Percentiles rank a stretch among this genome's conserved stretches.
Conservation (phyloP, 2,329 filamentous ascomycete genomes). For the Monosporascus sp. region DNA sequence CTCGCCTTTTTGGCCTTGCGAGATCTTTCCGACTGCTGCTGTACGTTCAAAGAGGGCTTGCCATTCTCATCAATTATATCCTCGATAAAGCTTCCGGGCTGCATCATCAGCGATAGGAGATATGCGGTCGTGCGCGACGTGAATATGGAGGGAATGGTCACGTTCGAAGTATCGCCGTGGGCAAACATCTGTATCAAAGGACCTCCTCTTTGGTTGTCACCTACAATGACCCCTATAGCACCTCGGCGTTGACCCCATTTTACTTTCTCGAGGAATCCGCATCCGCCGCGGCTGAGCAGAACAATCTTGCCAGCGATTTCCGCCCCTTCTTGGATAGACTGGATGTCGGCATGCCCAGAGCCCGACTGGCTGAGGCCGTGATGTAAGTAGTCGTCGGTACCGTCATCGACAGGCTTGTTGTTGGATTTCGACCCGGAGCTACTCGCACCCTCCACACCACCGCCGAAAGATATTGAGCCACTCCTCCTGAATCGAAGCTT, state of each 20-base stretch:
- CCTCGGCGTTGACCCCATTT: constrained; percentile 94
- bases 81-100: constrained; percentile 59
- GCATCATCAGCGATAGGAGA: constrained; percentile 80
- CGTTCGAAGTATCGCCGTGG: constrained; percentile 89
- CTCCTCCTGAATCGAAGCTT: constrained; percentile 29
- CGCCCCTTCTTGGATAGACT: constrained; percentile 82
- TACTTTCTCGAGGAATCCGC: constrained; percentile 93
- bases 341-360: constrained; percentile 75
- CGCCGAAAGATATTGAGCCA: constrained; percentile 25
- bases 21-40: constrained; percentile 39
- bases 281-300: constrained; percentile 84
- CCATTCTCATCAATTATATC: constrained; percentile 56
- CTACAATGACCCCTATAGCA: constrained; percentile 84
- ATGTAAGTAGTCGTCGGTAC: constrained; percentile 80
- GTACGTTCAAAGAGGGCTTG: constrained; percentile 47
- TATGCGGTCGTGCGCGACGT: constrained; percentile 94
- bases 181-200: constrained; percentile 96
- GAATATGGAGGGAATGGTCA: constrained; percentile 91
- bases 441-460: constrained; percentile 20
- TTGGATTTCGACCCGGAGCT: constrained; percentile 24
- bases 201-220: constrained; percentile 85
- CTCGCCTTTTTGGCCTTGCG: constrained; percentile 31
- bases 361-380: constrained; percentile 36
- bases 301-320: constrained; percentile 94
- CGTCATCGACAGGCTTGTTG: constrained; percentile 51